Evolutionary conservation across 371 early-diverging fungal species (phyloP), one percentile per base, ranked within the genome.

Genomic region (Apophysomyces sp.): DNA sequence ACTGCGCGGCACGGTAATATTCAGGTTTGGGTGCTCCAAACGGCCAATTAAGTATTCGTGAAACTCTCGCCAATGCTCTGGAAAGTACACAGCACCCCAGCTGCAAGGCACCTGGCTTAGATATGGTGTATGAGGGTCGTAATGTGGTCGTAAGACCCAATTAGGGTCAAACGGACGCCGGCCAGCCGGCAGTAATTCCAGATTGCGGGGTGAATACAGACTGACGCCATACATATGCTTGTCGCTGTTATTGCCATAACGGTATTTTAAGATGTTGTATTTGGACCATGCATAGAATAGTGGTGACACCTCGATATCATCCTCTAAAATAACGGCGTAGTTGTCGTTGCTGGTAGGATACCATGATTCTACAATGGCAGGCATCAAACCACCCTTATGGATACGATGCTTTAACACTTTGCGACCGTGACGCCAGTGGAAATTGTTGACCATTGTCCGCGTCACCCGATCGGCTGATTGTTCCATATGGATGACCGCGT

Each of bases 31-130:
- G 58, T 84, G 82, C 52, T 77, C 70, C 44, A 85, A 40, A 6
- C 82, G 78, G 16, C 69, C 76, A 4, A 79, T 73, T 4, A 87
- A 62, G 61, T 83, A 85, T 28, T 72, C 68, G 44, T 86, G 88
- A 58, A 86, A 87, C 61, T 86, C 86, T 24, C 83, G 75, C 88
- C 88, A 88, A 34, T 85, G 80, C 41, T 88, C 86, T 6, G 88
- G 88, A 60, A 88, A 87, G 55, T 86, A 87, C 13, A 86, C 83
- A 6, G 87, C 88, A 9, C 88, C 88, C 88, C 88, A 87, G 55
- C 85, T 84, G 63, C 88, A 87, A 4, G 88, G 88, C 0, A 87
- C 72, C 32, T 84, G 87, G 9, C 70, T 68, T 2, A 82, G 64
- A 66, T 82, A 87, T 1, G 87, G 87, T 3, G 77, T 71, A 28